phyloP scores from a whole-genome alignment of 306 rosid genomes.

The Cucurbita moschata region DNA sequence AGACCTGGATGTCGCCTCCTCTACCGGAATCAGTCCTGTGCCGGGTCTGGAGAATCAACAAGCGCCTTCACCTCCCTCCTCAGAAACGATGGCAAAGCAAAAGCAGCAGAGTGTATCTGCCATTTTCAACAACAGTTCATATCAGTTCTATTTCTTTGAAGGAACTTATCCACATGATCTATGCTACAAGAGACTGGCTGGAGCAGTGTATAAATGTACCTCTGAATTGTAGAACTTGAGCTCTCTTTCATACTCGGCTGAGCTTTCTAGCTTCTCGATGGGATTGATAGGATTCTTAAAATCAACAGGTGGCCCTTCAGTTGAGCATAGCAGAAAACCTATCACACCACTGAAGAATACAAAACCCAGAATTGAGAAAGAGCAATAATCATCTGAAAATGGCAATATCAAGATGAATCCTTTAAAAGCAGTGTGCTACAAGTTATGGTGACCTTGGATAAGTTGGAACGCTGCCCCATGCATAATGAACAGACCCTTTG shows the following conservation, averaged over 20 bases:
- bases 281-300: conserved; percentile 71
- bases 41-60: conserved; percentile 3
- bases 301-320: conserved; percentile 76
- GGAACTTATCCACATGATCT: neutral
- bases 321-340: conserved; percentile 83
- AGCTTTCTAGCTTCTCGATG: conserved; percentile 60
- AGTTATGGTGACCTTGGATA: conserved; percentile 37
- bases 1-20: neutral
- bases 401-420: neutral
- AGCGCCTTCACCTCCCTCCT: conserved; percentile 42
- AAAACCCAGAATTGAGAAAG: neutral
- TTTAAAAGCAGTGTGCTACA: neutral
- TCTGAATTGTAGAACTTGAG: conserved; percentile 80
- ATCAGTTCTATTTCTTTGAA: neutral
- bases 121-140: neutral
- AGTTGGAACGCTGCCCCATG: conserved; percentile 93
- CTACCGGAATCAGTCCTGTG: neutral
- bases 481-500: conserved; percentile 82
- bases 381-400: neutral
- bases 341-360: conserved; percentile 49
- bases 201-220: conserved; percentile 18
- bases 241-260: conserved; percentile 48
- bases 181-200: neutral
- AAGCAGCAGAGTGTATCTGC: conserved; percentile 80
- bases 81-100: conserved; percentile 54